Percentiles rank a stretch among this genome's conserved stretches.
Conservation (phyloP, 495 filamentous ascomycete genomes). For the Tuber magnatum region DNA sequence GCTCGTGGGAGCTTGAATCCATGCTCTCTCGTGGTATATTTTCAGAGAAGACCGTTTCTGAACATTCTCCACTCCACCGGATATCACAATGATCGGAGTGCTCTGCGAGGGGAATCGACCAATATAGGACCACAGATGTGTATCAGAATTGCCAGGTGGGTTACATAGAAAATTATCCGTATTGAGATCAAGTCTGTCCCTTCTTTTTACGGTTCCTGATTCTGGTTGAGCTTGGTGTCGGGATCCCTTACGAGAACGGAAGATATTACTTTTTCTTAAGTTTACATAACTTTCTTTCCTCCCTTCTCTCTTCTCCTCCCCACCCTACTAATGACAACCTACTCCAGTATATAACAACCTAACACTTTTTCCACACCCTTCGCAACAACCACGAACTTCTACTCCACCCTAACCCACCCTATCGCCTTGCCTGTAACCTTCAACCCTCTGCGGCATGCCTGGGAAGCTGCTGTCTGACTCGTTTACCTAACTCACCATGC, state of each 20-base stretch:
- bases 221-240: not conserved
- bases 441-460: constrained; percentile 23
- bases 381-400: not conserved
- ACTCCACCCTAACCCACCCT: not conserved
- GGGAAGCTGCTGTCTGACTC: constrained; percentile 35
- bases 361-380: not conserved
- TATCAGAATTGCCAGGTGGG: not conserved
- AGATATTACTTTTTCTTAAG: not conserved
- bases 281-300: not conserved
- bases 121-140: not conserved
- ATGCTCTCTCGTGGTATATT: not conserved
- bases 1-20: not conserved
- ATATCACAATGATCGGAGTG: constrained; percentile 1
- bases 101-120: not conserved
- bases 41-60: not conserved
- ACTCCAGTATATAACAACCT: not conserved
- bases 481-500: constrained; percentile 26
- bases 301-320: not conserved
- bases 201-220: not conserved
- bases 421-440: not conserved
- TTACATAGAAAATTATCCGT: not conserved
- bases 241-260: not conserved
- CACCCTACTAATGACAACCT: not conserved
- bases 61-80: not conserved
- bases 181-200: not conserved